Evolutionary conservation across 2,329 filamentous ascomycete species (phyloP), one percentile per base, ranked within the genome.

Genomic region (Beauveria bassiana): DNA sequence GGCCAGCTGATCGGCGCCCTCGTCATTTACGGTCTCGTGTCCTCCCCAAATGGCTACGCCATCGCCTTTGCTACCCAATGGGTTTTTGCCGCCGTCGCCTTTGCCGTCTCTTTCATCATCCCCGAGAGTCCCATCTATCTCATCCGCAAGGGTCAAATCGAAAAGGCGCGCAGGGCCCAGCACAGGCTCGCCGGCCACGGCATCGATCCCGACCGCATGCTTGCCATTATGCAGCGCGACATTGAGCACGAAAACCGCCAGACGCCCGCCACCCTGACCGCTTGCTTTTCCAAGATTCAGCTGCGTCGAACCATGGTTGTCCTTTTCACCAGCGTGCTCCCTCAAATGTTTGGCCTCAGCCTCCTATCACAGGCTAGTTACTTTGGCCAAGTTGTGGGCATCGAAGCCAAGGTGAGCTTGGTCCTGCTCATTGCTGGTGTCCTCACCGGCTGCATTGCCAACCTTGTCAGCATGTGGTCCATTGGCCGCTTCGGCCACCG

Each of bases 81-180:
- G 77, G 69, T 74, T 0, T 78, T 76, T 63, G 75, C 77, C 0
- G 69, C 73, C 6, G 63, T 79, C 1, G 75, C 79, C 0, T 68
- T 81, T 16, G 3, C 77, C 20, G 67, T 79, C 18, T 72, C 79
- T 0, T 66, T 78, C 38, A 46, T 79, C 50, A 73, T 83, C 40
- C 81, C 81, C 0, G 81, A 84, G 64, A 80, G 76, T 14, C 81
- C 81, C 0, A 72, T 78, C 0, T 82, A 76, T 63, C 69, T 82
- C 1, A 68, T 84, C 1, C 74, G 78, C 3, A 77, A 74, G 58
- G 71, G 70, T 4, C 68, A 69, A 6, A 67, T 75, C 12, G 70
- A 70, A 1, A 67, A 78, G 52, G 77, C 79, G 1, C 68, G 79
- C 62, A 70, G 71, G 62, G 75, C 80, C 16, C 79, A 83, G 67